These are phyloP conservation scores for Fagopyrum tataricum DNA, from an alignment of 148 eudicot species.

Conservation along the genomic window DNA sequence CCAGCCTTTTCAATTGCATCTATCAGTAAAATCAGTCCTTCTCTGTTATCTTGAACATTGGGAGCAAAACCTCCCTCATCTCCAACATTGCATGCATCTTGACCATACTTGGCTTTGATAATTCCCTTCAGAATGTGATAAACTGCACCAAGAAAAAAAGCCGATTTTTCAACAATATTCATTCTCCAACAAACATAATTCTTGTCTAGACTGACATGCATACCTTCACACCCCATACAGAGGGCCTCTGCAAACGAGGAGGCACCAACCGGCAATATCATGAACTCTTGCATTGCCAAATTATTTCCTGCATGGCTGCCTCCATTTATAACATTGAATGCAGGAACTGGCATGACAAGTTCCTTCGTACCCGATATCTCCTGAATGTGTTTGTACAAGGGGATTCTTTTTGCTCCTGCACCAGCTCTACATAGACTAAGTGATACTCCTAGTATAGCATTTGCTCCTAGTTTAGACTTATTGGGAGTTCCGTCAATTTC, in stretches of 20 bases:
- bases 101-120: slow-evolving; percentile 95
- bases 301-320: slow-evolving; percentile 99
- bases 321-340: slow-evolving; percentile 98
- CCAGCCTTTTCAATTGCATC: slow-evolving; percentile 99
- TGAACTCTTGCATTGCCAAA: slow-evolving; percentile 98
- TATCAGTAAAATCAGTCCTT: slow-evolving; percentile 77
- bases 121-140: slow-evolving; percentile 90
- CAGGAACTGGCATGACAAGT: slow-evolving; percentile 99
- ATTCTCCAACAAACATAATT: not conserved
- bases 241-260: slow-evolving; percentile 87
- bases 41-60: slow-evolving; percentile 93
- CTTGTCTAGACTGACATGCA: not conserved
- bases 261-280: slow-evolving; percentile 94
- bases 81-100: slow-evolving; percentile 98
- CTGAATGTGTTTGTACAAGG: slow-evolving; percentile 92
- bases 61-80: slow-evolving; percentile 99
- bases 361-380: slow-evolving; percentile 90
- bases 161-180: not conserved
- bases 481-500: slow-evolving; percentile 94
- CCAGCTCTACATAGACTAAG: slow-evolving; percentile 95
- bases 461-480: slow-evolving; percentile 89
- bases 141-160: slow-evolving; percentile 31
- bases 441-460: slow-evolving; percentile 93
- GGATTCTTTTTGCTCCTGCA: slow-evolving; percentile 83
- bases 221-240: slow-evolving; percentile 96